phyloP scores from a whole-genome alignment of 2,329 filamentous ascomycete genomes.

The Alternaria novae-zelandiae region DNA sequence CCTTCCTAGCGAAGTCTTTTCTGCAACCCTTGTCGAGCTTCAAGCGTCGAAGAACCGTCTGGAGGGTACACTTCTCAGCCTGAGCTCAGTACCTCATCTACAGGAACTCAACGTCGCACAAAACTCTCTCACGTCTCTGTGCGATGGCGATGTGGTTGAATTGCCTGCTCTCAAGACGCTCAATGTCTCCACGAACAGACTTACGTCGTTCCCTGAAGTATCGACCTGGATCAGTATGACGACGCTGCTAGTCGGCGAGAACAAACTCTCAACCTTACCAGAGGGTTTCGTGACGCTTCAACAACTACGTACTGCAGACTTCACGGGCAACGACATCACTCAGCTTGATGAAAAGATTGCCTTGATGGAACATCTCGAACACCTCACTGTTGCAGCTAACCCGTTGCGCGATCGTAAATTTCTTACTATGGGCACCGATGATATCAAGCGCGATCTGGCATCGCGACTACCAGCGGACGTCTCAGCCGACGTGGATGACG shows the following conservation, averaged over 20 bases:
- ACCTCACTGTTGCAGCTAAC: slow-evolving; percentile 84
- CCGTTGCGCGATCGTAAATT: slow-evolving; percentile 89
- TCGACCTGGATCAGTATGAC: slow-evolving; percentile 75
- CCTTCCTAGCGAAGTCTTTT: slow-evolving; percentile 73
- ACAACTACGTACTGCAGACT: slow-evolving; percentile 77
- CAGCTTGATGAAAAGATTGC: slow-evolving; percentile 77
- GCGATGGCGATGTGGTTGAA: slow-evolving; percentile 58
- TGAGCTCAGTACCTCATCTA: slow-evolving; percentile 66
- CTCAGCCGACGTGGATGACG: slow-evolving; percentile 5
- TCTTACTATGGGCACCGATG: slow-evolving; percentile 77
- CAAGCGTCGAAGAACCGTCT: slow-evolving; percentile 80
- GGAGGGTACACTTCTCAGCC: slow-evolving; percentile 70
- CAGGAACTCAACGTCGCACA: slow-evolving; percentile 79
- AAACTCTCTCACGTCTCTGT: slow-evolving; percentile 70
- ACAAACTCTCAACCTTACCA: slow-evolving; percentile 78
- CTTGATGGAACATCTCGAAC: slow-evolving; percentile 76
- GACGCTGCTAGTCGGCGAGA: slow-evolving; percentile 80
- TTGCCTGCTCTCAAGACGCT: slow-evolving; percentile 77
- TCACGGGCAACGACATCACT: slow-evolving; percentile 83
- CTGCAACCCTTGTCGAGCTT: slow-evolving; percentile 73
- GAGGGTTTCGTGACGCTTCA: slow-evolving; percentile 72
- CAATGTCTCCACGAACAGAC: slow-evolving; percentile 79
- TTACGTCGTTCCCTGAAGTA: slow-evolving; percentile 75
- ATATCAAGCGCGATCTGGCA: slow-evolving; percentile 77
- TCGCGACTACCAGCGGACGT: slow-evolving; percentile 62